phyloP scores from a whole-genome alignment of 352 stramenopile genomes.

The Thraustotheca clavata region DNA sequence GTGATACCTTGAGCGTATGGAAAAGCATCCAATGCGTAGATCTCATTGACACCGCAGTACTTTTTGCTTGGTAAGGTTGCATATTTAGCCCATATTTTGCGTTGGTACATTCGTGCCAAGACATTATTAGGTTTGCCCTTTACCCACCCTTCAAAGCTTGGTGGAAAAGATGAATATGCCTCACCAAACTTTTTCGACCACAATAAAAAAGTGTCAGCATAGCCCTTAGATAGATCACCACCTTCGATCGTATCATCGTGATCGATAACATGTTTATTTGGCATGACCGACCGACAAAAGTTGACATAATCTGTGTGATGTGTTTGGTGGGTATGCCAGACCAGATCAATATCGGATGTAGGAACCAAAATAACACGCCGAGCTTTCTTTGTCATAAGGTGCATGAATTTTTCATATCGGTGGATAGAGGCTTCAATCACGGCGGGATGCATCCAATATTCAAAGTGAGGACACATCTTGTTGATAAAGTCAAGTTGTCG shows the following conservation, averaged over 20 bases:
- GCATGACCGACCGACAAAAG: neutral
- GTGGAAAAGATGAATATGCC: constrained; percentile 9
- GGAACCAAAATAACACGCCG: constrained; percentile 2
- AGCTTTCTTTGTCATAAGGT: constrained; percentile 8
- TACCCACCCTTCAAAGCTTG: neutral
- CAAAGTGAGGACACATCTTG: constrained; percentile 10
- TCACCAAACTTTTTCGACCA: constrained; percentile 7
- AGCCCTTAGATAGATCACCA: neutral
- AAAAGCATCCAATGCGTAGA: neutral
- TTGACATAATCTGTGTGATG: neutral
- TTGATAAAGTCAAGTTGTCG: constrained; percentile 19
- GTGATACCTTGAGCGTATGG: constrained; percentile 1
- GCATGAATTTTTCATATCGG: constrained; percentile 21
- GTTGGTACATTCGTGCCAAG: neutral
- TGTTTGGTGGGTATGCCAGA: constrained; percentile 13
- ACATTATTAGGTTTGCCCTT: neutral
- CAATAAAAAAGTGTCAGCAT: constrained; percentile 1
- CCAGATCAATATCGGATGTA: constrained; percentile 15
- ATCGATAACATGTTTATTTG: neutral
- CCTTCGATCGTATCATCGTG: constrained; percentile 15
- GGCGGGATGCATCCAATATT: constrained; percentile 11
- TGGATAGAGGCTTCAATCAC: constrained; percentile 1
- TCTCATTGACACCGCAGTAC: constrained; percentile 12
- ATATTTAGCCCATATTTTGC: constrained; percentile 9
- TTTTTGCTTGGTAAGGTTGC: neutral